phyloP scores from a whole-genome alignment of 2,329 filamentous ascomycete genomes.

The Bimuria novae-zelandiae region DNA sequence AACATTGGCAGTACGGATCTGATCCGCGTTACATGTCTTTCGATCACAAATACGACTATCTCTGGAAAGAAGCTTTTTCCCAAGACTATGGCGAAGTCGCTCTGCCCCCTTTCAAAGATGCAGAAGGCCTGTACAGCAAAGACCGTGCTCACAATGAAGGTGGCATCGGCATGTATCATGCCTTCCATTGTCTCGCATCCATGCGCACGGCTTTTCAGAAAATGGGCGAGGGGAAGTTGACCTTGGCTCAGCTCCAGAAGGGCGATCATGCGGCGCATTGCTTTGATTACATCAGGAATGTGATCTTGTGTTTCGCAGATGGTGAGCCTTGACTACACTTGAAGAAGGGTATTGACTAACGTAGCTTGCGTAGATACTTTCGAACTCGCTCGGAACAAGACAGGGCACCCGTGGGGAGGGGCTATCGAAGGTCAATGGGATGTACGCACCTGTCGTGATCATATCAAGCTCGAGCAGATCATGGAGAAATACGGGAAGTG shows the following conservation, averaged over 20 bases:
- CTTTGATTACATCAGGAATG: neutral
- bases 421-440: constrained; percentile 3
- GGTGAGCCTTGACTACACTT: neutral
- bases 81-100: neutral
- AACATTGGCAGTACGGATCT: neutral
- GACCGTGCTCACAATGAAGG: neutral
- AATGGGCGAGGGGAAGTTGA: neutral
- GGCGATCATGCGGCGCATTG: constrained; percentile 1
- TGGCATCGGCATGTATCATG: constrained; percentile 2
- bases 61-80: neutral
- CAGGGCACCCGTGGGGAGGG: neutral
- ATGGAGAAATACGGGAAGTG: neutral
- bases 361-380: neutral
- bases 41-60: constrained; percentile 1
- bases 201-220: constrained; percentile 2
- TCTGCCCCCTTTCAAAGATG: neutral
- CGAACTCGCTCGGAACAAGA: neutral
- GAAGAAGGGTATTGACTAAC: neutral
- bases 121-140: constrained; percentile 3
- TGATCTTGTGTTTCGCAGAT: neutral
- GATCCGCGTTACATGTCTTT: neutral
- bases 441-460: constrained; percentile 1
- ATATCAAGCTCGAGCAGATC: neutral
- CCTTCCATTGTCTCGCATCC: constrained; percentile 1
- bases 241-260: neutral